Evolutionary conservation across 441 rosid genomes (phyloP).

Genomic region (Raphanus hybrid): DNA sequence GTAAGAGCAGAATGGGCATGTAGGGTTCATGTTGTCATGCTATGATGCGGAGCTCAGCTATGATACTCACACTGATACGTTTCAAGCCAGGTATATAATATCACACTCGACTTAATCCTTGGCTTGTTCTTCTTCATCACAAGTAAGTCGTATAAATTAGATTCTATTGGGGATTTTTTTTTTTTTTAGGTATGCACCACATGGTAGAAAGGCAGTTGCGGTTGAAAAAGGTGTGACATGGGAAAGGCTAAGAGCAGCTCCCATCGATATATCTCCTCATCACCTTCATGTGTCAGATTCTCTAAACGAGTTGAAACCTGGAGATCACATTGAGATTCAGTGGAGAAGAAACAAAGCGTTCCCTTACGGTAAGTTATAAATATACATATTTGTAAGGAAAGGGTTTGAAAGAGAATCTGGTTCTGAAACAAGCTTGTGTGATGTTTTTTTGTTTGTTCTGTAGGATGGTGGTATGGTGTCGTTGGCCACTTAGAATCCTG

Average conservation of each 20-base stretch:
- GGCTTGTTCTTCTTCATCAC: constrained; percentile 13
- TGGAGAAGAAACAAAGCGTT: constrained; percentile 96
- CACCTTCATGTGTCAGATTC: constrained; percentile 72
- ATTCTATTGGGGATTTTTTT: constrained; percentile 24
- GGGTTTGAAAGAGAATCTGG: not conserved
- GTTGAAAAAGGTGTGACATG: constrained; percentile 71
- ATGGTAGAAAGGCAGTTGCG: constrained; percentile 77
- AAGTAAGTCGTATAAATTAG: not conserved
- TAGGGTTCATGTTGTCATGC: constrained; percentile 95
- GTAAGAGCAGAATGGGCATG: constrained; percentile 76
- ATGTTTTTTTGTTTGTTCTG: constrained; percentile 27
- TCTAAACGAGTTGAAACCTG: constrained; percentile 71
- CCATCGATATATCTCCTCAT: constrained; percentile 64
- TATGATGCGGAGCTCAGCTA: constrained; percentile 93
- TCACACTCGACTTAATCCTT: constrained; percentile 4
- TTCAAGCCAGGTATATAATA: constrained; percentile 77
- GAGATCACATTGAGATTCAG: constrained; percentile 91
- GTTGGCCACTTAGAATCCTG: constrained; percentile 92
- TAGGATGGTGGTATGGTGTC: constrained; percentile 99
- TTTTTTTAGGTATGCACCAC: constrained; percentile 75
- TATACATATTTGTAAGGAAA: not conserved
- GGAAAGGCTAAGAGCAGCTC: constrained; percentile 84
- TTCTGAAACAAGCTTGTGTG: constrained; percentile 15
- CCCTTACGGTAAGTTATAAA: constrained; percentile 69
- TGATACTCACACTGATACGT: constrained; percentile 72